A percentile compares a stretch with the other conserved stretches of the same genome.
Evolutionary conservation across 108 stramenopile species (phyloP).

Genomic region (Skeletonema menzelii): DNA sequence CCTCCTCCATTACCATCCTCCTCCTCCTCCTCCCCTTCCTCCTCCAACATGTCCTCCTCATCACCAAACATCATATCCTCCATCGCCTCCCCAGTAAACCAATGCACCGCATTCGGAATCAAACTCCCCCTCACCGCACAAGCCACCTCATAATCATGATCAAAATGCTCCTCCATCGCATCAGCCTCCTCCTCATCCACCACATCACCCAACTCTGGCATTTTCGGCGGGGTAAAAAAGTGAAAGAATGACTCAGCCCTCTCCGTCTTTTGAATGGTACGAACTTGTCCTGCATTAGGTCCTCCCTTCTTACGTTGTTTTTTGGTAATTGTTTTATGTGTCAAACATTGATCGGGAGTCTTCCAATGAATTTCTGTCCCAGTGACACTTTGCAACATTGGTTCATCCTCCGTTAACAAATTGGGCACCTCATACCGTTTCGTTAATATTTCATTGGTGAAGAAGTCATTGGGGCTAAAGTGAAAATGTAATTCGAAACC

Average conservation of each 20-base stretch:
- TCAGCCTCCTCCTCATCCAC: slow-evolving; percentile 88
- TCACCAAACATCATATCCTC: slow-evolving; percentile 34
- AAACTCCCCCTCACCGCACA: slow-evolving; percentile 86
- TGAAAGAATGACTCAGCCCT: slow-evolving; percentile 89
- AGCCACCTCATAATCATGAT: slow-evolving; percentile 92
- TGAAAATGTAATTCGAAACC: slow-evolving; percentile 89
- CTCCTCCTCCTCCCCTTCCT: slow-evolving; percentile 9
- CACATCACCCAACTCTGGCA: slow-evolving; percentile 62
- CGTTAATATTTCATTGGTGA: slow-evolving; percentile 81
- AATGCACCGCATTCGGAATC: slow-evolving; percentile 88
- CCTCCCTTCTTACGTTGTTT: slow-evolving; percentile 87
- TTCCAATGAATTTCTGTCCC: slow-evolving; percentile 92
- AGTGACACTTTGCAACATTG: slow-evolving; percentile 83
- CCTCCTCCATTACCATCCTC: neutral
- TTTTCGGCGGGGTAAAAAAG: slow-evolving; percentile 81
- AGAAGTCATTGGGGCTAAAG: slow-evolving; percentile 88
- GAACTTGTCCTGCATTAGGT: slow-evolving; percentile 78
- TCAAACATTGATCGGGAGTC: slow-evolving; percentile 69
- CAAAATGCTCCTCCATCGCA: slow-evolving; percentile 79
- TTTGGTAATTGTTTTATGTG: slow-evolving; percentile 64
- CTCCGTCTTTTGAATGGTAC: slow-evolving; percentile 74
- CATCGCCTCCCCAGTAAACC: slow-evolving; percentile 91
- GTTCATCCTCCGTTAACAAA: slow-evolving; percentile 88
- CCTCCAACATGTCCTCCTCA: slow-evolving; percentile 12
- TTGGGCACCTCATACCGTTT: slow-evolving; percentile 93